A percentile compares a stretch with the other conserved stretches of the same genome.
These are phyloP conservation scores for Macrotyloma uniflorum DNA, from an alignment of 306 rosid species.

Conservation along the genomic window DNA sequence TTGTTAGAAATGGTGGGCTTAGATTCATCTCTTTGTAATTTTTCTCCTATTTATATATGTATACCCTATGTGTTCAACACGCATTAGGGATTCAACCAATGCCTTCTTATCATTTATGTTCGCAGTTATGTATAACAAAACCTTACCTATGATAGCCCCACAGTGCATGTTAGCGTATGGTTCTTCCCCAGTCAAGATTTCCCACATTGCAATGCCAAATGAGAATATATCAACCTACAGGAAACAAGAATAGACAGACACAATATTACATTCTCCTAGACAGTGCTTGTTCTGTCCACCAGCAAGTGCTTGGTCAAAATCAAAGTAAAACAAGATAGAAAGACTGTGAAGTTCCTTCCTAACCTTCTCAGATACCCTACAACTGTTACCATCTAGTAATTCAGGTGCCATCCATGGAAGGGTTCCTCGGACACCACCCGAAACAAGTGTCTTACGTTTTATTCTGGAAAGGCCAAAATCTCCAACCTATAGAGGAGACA, in stretches of 20 bases:
- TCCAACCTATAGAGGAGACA: constrained; percentile 67
- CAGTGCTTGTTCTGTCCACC: not conserved
- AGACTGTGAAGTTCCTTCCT: constrained; percentile 32
- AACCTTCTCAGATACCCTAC: constrained; percentile 92
- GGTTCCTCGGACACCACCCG: constrained; percentile 96
- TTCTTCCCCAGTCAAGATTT: constrained; percentile 92
- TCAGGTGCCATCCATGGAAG: constrained; percentile 99
- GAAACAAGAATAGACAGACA: constrained; percentile 15
- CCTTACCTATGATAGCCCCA: constrained; percentile 89
- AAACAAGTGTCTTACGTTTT: constrained; percentile 82
- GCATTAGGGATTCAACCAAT: too few species aligned
- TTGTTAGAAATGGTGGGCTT: too few species aligned
- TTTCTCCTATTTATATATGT: too few species aligned
- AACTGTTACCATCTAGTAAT: constrained; percentile 78
- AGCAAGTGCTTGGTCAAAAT: constrained; percentile 8
- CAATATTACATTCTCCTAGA: constrained; percentile 21
- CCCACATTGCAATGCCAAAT: constrained; percentile 94
- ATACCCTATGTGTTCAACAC: too few species aligned
- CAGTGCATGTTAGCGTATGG: constrained; percentile 96
- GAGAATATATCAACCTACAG: constrained; percentile 89
- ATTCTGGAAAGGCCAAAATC: constrained; percentile 95
- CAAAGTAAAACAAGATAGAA: not conserved
- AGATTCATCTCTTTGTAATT: too few species aligned
- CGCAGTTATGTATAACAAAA: constrained; percentile 5
- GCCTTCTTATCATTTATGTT: too few species aligned